phyloP scores from a whole-genome alignment of 2,329 filamentous ascomycete genomes.

The Trichoderma oligosporum region DNA sequence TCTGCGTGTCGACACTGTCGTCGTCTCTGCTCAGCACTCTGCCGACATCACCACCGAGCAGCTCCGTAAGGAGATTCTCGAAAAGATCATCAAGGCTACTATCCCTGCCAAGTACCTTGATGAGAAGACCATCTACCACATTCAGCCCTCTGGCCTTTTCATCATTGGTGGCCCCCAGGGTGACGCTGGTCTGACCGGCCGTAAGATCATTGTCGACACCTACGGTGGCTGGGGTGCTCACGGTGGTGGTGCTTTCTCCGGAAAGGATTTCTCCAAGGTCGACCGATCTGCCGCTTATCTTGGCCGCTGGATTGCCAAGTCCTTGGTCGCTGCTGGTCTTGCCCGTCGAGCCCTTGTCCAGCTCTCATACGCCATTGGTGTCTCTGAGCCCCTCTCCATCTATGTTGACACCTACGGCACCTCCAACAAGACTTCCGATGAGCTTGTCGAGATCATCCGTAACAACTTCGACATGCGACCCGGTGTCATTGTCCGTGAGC shows the following conservation, averaged over 20 bases:
- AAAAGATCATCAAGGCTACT: slow-evolving; percentile 95
- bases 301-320: slow-evolving; percentile 98
- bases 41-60: slow-evolving; percentile 84
- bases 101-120: slow-evolving; percentile 91
- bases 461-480: slow-evolving; percentile 97
- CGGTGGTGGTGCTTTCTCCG: slow-evolving; percentile 99
- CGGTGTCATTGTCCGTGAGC: slow-evolving; percentile 97
- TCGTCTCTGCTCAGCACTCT: slow-evolving; percentile 93
- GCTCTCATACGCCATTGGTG: slow-evolving; percentile 98
- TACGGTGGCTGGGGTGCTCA: slow-evolving; percentile 99
- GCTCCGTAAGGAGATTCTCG: slow-evolving; percentile 88
- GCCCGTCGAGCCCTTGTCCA: slow-evolving; percentile 92
- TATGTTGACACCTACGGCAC: slow-evolving; percentile 98
- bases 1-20: slow-evolving; percentile 89
- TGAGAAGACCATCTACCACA: slow-evolving; percentile 93
- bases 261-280: slow-evolving; percentile 99
- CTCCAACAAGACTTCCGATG: slow-evolving; percentile 79
- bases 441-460: slow-evolving; percentile 91
- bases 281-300: slow-evolving; percentile 97
- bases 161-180: slow-evolving; percentile 99
- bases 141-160: slow-evolving; percentile 97
- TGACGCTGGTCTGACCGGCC: slow-evolving; percentile 96
- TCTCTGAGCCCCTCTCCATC: slow-evolving; percentile 94
- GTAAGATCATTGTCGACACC: slow-evolving; percentile 99
- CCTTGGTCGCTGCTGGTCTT: slow-evolving; percentile 81